These are phyloP conservation scores for Hura crepitans DNA, from an alignment of 441 rosid genomes.

Conservation along the genomic window DNA sequence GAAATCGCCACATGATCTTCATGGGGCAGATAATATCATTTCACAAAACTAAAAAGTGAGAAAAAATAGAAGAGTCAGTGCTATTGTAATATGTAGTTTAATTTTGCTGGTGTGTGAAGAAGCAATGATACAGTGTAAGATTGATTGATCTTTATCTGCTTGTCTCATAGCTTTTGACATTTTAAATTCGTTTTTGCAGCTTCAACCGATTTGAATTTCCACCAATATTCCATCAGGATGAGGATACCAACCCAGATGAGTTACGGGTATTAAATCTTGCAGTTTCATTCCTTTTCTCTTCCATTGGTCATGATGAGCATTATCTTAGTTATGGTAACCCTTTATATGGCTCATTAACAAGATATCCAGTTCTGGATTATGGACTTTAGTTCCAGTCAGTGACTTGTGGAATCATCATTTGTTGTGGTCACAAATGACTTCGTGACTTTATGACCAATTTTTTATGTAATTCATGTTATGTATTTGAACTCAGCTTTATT, in stretches of 20 bases:
- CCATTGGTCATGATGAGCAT: background rate
- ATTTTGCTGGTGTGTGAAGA: conserved; percentile 3
- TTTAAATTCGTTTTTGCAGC: conserved; percentile 41
- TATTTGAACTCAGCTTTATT: background rate
- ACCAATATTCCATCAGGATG: conserved; percentile 87
- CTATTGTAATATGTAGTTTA: background rate
- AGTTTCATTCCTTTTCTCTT: background rate
- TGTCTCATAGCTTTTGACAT: conserved; percentile 13
- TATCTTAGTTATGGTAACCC: background rate
- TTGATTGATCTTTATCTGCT: conserved; percentile 16
- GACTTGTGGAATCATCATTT: background rate
- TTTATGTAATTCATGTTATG: background rate
- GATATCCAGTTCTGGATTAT: background rate
- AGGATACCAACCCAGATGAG: conserved; percentile 72
- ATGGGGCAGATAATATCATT: background rate
- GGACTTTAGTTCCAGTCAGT: background rate
- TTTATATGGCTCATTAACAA: no score
- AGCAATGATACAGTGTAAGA: conserved; percentile 16
- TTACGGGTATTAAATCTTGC: conserved; percentile 53
- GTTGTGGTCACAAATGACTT: background rate
- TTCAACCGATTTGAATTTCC: conserved; percentile 88
- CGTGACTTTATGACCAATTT: background rate
- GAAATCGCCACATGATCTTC: background rate
- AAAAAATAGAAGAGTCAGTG: background rate
- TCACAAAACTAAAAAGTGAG: background rate